Percentiles rank a stretch among this genome's conserved stretches.
phyloP scores from a whole-genome alignment of 306 rosid species.

The Quillaja saponaria region DNA sequence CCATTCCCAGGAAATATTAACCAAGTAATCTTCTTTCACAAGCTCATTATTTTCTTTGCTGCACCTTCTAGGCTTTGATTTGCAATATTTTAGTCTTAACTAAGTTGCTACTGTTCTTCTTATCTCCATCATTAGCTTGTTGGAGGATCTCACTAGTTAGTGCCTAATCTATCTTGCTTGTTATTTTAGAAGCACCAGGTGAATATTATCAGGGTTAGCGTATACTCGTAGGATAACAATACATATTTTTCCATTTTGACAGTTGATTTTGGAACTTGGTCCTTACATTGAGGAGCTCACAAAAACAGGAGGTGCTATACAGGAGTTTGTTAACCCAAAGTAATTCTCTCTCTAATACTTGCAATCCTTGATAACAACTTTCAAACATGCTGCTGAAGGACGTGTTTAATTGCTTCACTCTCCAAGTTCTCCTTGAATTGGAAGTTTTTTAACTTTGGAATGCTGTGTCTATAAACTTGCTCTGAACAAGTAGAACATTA shows the following conservation, averaged over 20 bases:
- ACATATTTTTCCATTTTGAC: slow-evolving; percentile 23
- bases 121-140: slow-evolving; percentile 24
- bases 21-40: slow-evolving; percentile 64
- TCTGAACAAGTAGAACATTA: too few relatives aligned
- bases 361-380: slow-evolving; percentile 21
- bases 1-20: slow-evolving; percentile 97
- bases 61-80: not conserved
- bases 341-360: slow-evolving; percentile 41
- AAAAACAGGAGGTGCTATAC: slow-evolving; percentile 79
- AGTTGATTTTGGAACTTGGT: slow-evolving; percentile 93
- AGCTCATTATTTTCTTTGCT: slow-evolving; percentile 13
- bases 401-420: slow-evolving; percentile 16
- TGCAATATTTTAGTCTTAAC: slow-evolving; percentile 19
- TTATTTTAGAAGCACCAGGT: slow-evolving; percentile 14
- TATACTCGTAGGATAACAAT: too few relatives aligned
- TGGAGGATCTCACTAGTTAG: slow-evolving; percentile 7
- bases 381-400: slow-evolving; percentile 3
- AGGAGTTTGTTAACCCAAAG: slow-evolving; percentile 98
- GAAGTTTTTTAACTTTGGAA: slow-evolving; percentile 18
- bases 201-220: not conserved
- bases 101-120: slow-evolving; percentile 2
- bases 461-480: too few relatives aligned
- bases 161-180: slow-evolving; percentile 19
- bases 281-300: slow-evolving; percentile 87
- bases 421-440: slow-evolving; percentile 12